Evolutionary conservation across 495 filamentous ascomycete species (phyloP), one percentile per base, ranked within the genome.

Genomic region (Xanthoparmelia taractica): DNA sequence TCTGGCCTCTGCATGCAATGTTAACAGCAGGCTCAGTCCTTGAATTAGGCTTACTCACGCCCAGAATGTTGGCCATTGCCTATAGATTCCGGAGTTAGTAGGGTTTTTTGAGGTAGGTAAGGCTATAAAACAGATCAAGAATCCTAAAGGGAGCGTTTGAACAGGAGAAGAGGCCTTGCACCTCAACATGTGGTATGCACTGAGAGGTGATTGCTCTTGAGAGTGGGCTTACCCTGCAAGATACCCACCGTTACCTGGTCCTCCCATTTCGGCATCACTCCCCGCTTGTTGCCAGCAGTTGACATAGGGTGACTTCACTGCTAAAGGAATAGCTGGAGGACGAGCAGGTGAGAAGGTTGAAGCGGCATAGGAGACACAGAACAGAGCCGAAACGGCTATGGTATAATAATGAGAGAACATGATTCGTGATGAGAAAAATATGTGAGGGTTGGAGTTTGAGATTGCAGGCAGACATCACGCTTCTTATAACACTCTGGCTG

Each of bases 281-380:
- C 82, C 82, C 18, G 76, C 81, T 60, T 75, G 64, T 27, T 78
- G 70, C 83, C 83, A 85, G 11, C 80, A 80, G 65, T 75, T 84
- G 29, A 84, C 61, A 57, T 85, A 85, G 3, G 83, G 83, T 2
- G 80, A 83, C 63, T 77, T 80, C 43, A 85, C 83, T 55, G 83
- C 83, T 57, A 85, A 68, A 1, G 83, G 83, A 7, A 84, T 54
- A 7, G 82, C 74, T 34, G 83, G 83, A 25, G 83, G 83, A 0
- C 83, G 76, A 61, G 80, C 79, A 61, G 82, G 83, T 17, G 74
- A 74, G 59, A 83, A 84, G 7, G 74, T 78, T 29, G 82, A 84
- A 57, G 64, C 64, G 40, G 64, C 59, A 45, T 52, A 57, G 8
- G 50, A 62, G 41, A 58, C 34, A 57, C 25, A 41, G n/a, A 61